Base-by-base conservation (phyloP, 805 yeast genomes). In the Candida manassasensis region DNA sequence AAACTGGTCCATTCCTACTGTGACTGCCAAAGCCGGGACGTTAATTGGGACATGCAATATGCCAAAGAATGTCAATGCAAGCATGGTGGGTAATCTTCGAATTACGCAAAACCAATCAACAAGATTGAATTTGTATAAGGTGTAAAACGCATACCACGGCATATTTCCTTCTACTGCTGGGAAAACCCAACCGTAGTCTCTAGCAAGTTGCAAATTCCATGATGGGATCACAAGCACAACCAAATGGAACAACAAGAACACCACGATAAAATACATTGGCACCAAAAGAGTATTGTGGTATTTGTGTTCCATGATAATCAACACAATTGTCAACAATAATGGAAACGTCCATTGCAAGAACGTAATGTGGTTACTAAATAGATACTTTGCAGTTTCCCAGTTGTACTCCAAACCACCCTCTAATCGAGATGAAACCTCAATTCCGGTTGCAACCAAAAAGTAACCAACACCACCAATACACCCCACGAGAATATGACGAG, bases 401-500 rank as follows among this genome's bases (percentile, higher is more conserved):
- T 78, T 71, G 53, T 86, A 89, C 34, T 70, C 71, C 28, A 90
- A 57, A 2, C 86, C 81, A 3, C 85, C 84, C 32, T 85, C 84
- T 21, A 85, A 59, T 39, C 95, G 68, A 0, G 96, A 80, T n/a
- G 86, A 74, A 1, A 93, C 96, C 52, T 90, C 97, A 19, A 93
- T 61, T 1, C 96, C 98, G 0, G 98, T 93, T 1, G 85, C 81
- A 2, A 88, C 66, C 33, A 93, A 67, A 59, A 93, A 93, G 61
- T 85, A 89, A 6, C 98, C 98, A 32, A 93, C 98, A 51, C 98
- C 98, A 26, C 98, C 98, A 48, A 93, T 89, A 55, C 97, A 93
- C 2, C 98, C 98, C 24, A 93, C 93, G 19, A 93, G 69, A 37
- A 93, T 90, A 58, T 93, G 98, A 42, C 97, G 71, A 1, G 98